Conservation (phyloP, 106 monocot genomes). For the Dactylorhiza incarnata region DNA sequence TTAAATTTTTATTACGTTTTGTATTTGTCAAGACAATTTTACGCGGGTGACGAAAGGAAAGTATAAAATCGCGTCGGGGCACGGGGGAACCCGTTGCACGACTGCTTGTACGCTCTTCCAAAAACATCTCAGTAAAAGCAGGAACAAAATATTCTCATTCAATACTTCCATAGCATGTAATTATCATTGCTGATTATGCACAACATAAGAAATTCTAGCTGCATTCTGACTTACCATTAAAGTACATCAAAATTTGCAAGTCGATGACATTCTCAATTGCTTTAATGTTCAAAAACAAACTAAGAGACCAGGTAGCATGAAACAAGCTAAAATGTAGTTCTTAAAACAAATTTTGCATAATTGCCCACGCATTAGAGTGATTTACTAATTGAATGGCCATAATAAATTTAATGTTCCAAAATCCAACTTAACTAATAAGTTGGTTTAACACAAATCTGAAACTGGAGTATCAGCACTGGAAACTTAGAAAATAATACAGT, state of each 20-base stretch:
- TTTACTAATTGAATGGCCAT: background rate
- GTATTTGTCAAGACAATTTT: too few relatives aligned
- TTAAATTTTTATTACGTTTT: too few relatives aligned
- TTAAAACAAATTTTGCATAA: background rate
- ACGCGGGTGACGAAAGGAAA: too few relatives aligned
- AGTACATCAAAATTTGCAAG: background rate
- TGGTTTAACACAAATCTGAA: background rate
- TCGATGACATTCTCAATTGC: background rate
- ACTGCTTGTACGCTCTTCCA: background rate
- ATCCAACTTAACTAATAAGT: background rate
- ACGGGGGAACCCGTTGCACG: too few relatives aligned
- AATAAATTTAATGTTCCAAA: background rate
- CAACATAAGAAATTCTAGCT: background rate
- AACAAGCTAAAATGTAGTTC: too few relatives aligned
- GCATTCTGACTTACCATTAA: background rate
- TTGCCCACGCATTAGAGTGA: background rate
- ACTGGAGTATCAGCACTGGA: background rate
- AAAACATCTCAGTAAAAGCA: background rate
- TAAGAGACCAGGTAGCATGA: too few relatives aligned
- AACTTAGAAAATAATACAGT: background rate
- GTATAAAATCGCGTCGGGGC: too few relatives aligned
- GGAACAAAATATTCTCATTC: background rate
- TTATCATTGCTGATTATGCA: background rate
- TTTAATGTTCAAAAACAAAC: too few relatives aligned
- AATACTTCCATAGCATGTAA: background rate